A percentile compares a stretch with the other conserved stretches of the same genome.
phyloP scores from a whole-genome alignment of 2,329 filamentous ascomycete species.

The Davidsoniella virescens region DNA sequence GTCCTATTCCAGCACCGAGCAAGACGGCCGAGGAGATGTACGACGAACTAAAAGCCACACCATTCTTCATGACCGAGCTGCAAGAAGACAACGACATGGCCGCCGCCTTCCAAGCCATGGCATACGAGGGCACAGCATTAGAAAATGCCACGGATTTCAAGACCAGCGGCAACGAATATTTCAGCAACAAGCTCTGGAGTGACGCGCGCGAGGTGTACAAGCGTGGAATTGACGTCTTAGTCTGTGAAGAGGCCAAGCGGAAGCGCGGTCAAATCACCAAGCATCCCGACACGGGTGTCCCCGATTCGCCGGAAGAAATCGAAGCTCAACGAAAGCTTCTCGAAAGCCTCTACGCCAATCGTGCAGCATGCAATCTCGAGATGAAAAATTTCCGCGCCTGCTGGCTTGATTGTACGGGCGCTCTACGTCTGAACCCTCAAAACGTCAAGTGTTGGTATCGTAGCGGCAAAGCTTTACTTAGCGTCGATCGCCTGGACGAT shows the following conservation, averaged over 20 bases:
- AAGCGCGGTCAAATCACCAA: constrained; percentile 23
- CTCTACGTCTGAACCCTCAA: constrained; percentile 58
- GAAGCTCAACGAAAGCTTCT: constrained; percentile 46
- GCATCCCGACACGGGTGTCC: constrained; percentile 18
- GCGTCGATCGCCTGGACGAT: constrained; percentile 62
- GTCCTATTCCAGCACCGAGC: constrained; percentile 15
- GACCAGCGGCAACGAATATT: constrained; percentile 82
- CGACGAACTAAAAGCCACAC: constrained; percentile 43
- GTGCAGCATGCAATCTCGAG: constrained; percentile 78
- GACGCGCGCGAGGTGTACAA: constrained; percentile 87
- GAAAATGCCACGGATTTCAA: constrained; percentile 78
- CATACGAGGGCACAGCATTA: constrained; percentile 77
- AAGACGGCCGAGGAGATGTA: constrained; percentile 40
- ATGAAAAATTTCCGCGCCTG: constrained; percentile 77
- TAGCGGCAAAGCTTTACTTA: constrained; percentile 59
- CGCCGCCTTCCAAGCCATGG: constrained; percentile 75
- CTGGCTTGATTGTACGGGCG: constrained; percentile 67
- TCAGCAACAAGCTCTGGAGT: constrained; percentile 52
- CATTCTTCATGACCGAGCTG: constrained; percentile 91
- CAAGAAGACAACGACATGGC: constrained; percentile 63
- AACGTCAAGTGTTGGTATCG: constrained; percentile 91
- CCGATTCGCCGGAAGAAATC: constrained; percentile 36
- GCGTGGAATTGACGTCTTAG: constrained; percentile 64
- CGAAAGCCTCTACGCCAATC: constrained; percentile 69
- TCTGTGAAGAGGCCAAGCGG: constrained; percentile 43